phyloP scores from a whole-genome alignment of 352 stramenopile genomes.

The Globisporangium lucens region DNA sequence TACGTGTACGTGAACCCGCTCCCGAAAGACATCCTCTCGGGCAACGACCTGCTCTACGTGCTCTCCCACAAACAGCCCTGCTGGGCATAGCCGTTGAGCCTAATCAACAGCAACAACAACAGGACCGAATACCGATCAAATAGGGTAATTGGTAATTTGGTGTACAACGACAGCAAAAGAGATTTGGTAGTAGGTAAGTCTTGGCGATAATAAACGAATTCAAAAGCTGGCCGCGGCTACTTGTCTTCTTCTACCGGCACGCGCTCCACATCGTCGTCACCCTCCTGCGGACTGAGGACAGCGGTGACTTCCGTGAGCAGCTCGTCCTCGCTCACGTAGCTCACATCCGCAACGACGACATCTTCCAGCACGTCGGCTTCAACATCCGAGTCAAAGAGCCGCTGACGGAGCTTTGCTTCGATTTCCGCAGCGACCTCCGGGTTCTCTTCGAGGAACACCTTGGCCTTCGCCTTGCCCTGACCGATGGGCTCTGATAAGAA shows the following conservation, averaged over 20 bases:
- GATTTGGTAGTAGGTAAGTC: background rate
- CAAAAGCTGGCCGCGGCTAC: background rate
- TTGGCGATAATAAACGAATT: background rate
- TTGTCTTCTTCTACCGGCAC: constrained; percentile 14
- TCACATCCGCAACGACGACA: constrained; percentile 4
- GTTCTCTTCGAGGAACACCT: constrained; percentile 76
- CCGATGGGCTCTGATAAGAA: constrained; percentile 64
- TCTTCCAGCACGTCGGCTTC: constrained; percentile 18
- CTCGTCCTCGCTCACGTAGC: constrained; percentile 9
- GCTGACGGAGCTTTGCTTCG: constrained; percentile 63
- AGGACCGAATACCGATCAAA: background rate
- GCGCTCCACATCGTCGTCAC: background rate
- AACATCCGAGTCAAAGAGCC: constrained; percentile 43
- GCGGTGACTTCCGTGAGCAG: background rate
- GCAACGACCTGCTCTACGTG: constrained; percentile 84
- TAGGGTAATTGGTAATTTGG: background rate
- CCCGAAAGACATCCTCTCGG: constrained; percentile 66
- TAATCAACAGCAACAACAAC: background rate
- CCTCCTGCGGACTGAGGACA: background rate
- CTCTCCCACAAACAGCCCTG: constrained; percentile 77
- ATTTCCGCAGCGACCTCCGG: constrained; percentile 66
- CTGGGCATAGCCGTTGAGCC: constrained; percentile 30
- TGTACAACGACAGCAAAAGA: background rate
- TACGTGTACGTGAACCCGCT: constrained; percentile 86
- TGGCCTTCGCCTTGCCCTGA: constrained; percentile 82